Conservation (phyloP, 495 filamentous ascomycete species). For the Tuber aestivum region DNA sequence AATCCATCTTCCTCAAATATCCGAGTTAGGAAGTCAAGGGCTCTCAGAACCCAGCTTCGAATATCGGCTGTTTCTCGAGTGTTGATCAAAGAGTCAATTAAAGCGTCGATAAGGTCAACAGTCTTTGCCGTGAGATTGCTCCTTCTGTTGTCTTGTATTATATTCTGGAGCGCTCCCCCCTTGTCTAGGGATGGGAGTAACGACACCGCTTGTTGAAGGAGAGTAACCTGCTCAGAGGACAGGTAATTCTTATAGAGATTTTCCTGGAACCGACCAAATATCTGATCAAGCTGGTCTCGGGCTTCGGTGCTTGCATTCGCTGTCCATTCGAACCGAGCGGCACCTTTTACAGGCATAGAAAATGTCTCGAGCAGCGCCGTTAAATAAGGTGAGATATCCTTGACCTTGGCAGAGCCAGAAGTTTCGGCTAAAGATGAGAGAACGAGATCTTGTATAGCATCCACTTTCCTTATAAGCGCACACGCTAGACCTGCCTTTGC, state of each 20-base stretch:
- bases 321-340: conserved; percentile 22
- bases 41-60: conserved; percentile 36
- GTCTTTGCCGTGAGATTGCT: conserved; percentile 30
- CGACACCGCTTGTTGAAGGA: conserved; percentile 26
- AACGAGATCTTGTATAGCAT: conserved; percentile 16
- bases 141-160: conserved; percentile 27
- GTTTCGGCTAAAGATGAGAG: conserved; percentile 14
- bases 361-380: conserved; percentile 30
- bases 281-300: conserved; percentile 19
- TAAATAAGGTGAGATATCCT: conserved; percentile 28
- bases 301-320: conserved; percentile 7
- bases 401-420: not conserved
- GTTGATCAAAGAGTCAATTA: conserved; percentile 25
- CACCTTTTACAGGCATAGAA: conserved; percentile 15
- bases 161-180: conserved; percentile 20
- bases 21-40: conserved; percentile 37
- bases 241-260: conserved; percentile 24
- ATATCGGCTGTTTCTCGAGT: conserved; percentile 17
- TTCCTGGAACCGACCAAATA: conserved; percentile 25
- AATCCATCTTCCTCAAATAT: conserved; percentile 38
- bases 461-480: conserved; percentile 30
- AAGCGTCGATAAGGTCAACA: conserved; percentile 21
- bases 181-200: conserved; percentile 30
- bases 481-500: conserved; percentile 22
- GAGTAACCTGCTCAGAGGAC: conserved; percentile 21